Base-by-base conservation (phyloP, 2,329 filamentous ascomycete species). In the Aspergillus texensis region DNA sequence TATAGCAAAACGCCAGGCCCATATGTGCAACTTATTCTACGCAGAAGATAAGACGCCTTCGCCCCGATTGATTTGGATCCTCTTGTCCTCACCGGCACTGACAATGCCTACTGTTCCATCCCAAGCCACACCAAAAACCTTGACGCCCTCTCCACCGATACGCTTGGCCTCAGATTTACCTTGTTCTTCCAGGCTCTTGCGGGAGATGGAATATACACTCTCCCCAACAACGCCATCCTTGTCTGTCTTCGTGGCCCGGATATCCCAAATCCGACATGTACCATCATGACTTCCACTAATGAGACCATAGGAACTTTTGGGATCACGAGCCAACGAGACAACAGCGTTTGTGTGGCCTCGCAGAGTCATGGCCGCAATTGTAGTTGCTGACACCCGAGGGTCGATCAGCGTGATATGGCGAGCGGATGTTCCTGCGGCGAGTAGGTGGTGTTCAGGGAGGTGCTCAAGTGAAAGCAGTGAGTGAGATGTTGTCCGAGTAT, bases 331-430 rank as follows among this genome's bases (percentile, higher is more conserved):
- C 45, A 91, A 79, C n/a, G 81, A 80, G 2, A 88, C 85, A 12
- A 90, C 85, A 8, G 84, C 84, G 81, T 97, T 97, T 64, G 88
- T 88, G 80, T 98, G 94, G 0, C 94, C 94, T 39, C 93, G 87
- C 24, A 97, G 86, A n/a, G 93, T 97, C 88, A 97, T 92, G 46
- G 93, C 92, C 12, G 90, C 88, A 28, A 94, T 91, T 1, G 89
- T 86, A 1, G 88, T 86, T 4, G 93, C 91, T 4, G 89, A 91
- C 34, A 88, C 90, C 59, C 95, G 88, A 4, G 94, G 94, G 77
- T 99, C 95, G 69, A 98, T 87, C n/a, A 99, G 85, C 0, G 93
- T 94, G 74, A 99, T 91, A 80, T 96, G 92, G 61, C 93, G 86
- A 26, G 92, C 92, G 19, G 90, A 90, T 2, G 92, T 96, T 63